These are phyloP conservation scores for Neonectria neomacrospora DNA, from an alignment of 2,329 filamentous ascomycete species.

Conservation along the genomic window DNA sequence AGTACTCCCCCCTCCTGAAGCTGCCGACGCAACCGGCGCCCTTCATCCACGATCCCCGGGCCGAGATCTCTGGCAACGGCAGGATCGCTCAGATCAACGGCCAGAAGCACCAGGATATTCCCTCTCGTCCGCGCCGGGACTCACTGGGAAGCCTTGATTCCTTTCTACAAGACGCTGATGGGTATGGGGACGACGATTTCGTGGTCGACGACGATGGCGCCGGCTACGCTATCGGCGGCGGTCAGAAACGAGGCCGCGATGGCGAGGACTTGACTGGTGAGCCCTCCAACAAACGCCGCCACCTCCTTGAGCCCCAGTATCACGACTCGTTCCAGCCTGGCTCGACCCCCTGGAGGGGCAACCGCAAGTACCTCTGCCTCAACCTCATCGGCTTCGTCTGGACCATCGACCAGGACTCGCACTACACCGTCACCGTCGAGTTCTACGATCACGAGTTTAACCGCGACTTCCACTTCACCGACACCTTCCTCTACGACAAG, in stretches of 20 bases:
- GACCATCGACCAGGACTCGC: constrained; percentile 94
- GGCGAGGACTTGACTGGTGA: constrained; percentile 62
- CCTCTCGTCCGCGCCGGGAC: constrained; percentile 66
- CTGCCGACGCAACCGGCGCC: constrained; percentile 78
- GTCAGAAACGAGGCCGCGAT: constrained; percentile 62
- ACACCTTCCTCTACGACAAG: constrained; percentile 95
- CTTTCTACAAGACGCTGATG: constrained; percentile 70
- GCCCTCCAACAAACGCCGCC: constrained; percentile 61
- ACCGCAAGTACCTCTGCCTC: constrained; percentile 90
- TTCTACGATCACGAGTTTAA: constrained; percentile 96
- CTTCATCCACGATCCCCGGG: constrained; percentile 83
- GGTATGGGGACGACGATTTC: constrained; percentile 77
- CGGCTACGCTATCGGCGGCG: constrained; percentile 76
- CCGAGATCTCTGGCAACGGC: constrained; percentile 74
- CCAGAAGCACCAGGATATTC: constrained; percentile 58
- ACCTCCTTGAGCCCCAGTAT: constrained; percentile 68
- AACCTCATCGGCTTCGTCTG: constrained; percentile 96
- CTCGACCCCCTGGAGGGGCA: constrained; percentile 94
- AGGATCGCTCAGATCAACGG: constrained; percentile 66
- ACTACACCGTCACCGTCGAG: constrained; percentile 94
- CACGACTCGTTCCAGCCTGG: constrained; percentile 93
- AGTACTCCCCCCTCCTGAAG: constrained; percentile 66
- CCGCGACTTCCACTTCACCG: constrained; percentile 96
- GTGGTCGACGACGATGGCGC: constrained; percentile 96
- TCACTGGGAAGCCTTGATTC: constrained; percentile 84